Evolutionary conservation across 495 filamentous ascomycete species (phyloP).

Genomic region (Aspergillus funiculosus): DNA sequence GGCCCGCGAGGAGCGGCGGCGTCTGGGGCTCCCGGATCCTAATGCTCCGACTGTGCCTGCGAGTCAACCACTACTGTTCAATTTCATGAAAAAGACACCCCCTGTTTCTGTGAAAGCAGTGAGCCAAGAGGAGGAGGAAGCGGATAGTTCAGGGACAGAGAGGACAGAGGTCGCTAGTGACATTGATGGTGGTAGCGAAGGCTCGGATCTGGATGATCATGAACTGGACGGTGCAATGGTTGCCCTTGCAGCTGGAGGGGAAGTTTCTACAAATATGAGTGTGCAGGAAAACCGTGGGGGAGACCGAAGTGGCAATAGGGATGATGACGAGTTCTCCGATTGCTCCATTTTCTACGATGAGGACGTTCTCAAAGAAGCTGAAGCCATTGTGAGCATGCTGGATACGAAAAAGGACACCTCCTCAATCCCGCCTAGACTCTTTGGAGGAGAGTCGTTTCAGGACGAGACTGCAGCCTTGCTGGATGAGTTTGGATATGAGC

Average conservation of each 20-base stretch:
- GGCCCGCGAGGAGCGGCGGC: slow-evolving; percentile 38
- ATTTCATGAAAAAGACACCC: slow-evolving; percentile 30
- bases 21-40: slow-evolving; percentile 41
- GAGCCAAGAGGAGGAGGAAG: background rate
- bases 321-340: slow-evolving; percentile 40
- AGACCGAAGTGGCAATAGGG: slow-evolving; percentile 5
- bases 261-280: background rate
- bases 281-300: background rate
- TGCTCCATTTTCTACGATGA: slow-evolving; percentile 38
- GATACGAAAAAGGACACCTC: background rate
- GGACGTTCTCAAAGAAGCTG: slow-evolving; percentile 27
- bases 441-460: slow-evolving; percentile 31
- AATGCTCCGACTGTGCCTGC: slow-evolving; percentile 35
- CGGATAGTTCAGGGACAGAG: background rate
- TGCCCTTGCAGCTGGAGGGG: background rate
- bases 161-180: slow-evolving; percentile 16
- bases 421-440: background rate
- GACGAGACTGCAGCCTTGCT: slow-evolving; percentile 38
- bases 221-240: slow-evolving; percentile 16
- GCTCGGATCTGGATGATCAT: slow-evolving; percentile 16
- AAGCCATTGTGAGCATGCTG: slow-evolving; percentile 4
- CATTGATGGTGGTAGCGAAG: slow-evolving; percentile 21
- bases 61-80: slow-evolving; percentile 44
- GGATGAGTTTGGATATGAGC: slow-evolving; percentile 32
- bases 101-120: slow-evolving; percentile 1